These are phyloP conservation scores for Aspergillus ostianus DNA, from an alignment of 495 filamentous ascomycete species.

Conservation along the genomic window DNA sequence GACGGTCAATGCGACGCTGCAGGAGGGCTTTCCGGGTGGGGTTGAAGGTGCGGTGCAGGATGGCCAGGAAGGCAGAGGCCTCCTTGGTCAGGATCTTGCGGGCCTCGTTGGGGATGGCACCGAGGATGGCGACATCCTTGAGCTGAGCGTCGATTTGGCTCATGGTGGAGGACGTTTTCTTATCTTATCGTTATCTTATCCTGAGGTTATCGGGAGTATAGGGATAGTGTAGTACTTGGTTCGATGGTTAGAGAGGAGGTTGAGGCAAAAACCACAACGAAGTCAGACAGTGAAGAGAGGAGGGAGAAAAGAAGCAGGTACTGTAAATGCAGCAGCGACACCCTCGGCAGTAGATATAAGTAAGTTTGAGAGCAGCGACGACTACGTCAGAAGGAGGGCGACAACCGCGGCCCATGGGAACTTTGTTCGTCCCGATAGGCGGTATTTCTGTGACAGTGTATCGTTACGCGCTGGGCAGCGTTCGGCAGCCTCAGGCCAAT, in stretches of 20 bases:
- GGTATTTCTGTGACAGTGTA: neutral
- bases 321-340: no score
- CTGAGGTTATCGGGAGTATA: neutral
- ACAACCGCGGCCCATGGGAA: conserved; percentile 37
- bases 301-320: conserved; percentile 9
- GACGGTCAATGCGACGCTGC: conserved; percentile 79
- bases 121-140: conserved; percentile 84
- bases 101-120: conserved; percentile 70
- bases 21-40: conserved; percentile 83
- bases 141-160: conserved; percentile 70
- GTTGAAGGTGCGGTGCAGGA: conserved; percentile 95
- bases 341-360: neutral
- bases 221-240: neutral
- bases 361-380: neutral
- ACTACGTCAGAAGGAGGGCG: conserved; percentile 35
- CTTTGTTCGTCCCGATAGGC: conserved; percentile 5
- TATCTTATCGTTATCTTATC: conserved; percentile 7
- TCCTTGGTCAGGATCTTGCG: conserved; percentile 90
- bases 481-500: neutral
- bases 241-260: neutral
- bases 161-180: conserved; percentile 50
- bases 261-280: conserved; percentile 1
- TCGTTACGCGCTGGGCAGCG: conserved; percentile 1
- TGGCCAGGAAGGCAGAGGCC: conserved; percentile 87
- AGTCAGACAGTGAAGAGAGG: neutral